Conservation (phyloP, 2,329 filamentous ascomycete species). For the Cephalotrichum gorgonifer region DNA sequence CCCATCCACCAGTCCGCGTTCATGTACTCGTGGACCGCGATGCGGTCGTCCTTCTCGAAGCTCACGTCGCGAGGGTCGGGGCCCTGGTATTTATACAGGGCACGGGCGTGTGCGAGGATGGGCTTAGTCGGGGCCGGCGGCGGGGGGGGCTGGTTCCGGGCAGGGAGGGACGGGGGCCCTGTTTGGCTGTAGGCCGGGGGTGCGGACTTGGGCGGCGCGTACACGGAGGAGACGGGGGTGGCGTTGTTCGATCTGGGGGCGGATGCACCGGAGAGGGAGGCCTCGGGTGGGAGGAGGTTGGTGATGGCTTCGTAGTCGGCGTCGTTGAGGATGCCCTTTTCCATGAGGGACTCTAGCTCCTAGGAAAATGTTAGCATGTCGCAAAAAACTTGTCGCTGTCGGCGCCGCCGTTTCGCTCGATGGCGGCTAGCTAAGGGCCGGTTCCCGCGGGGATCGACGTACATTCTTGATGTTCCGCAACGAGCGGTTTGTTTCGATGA, state of each 20-base stretch:
- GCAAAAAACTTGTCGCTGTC: no score
- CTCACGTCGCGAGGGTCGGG: conserved; percentile 72
- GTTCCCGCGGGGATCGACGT: conserved; percentile 18
- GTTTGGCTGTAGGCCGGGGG: conserved; percentile 44
- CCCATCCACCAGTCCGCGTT: conserved; percentile 98
- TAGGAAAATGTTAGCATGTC: conserved; percentile 23
- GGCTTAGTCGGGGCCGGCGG: conserved; percentile 27
- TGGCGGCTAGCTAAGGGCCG: not conserved
- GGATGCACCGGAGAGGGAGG: conserved; percentile 40
- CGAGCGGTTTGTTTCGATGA: conserved; percentile 69
- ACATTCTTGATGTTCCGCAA: conserved; percentile 82
- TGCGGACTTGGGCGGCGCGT: conserved; percentile 19
- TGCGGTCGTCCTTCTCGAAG: conserved; percentile 68
- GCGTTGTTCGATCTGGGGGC: conserved; percentile 16
- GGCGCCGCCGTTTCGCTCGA: no score
- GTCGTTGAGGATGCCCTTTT: conserved; percentile 68
- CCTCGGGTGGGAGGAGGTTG: conserved; percentile 63
- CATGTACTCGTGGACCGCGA: conserved; percentile 83
- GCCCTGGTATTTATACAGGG: conserved; percentile 74
- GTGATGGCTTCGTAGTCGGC: conserved; percentile 66
- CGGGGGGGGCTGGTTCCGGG: conserved; percentile 17
- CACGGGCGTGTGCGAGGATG: conserved; percentile 63
- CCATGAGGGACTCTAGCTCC: conserved; percentile 86
- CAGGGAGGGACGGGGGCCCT: conserved; percentile 28
- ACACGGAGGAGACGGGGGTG: conserved; percentile 15